These are phyloP conservation scores for Tephrocybe rancida DNA, from an alignment of 768 basidiomycete species.

Conservation along the genomic window DNA sequence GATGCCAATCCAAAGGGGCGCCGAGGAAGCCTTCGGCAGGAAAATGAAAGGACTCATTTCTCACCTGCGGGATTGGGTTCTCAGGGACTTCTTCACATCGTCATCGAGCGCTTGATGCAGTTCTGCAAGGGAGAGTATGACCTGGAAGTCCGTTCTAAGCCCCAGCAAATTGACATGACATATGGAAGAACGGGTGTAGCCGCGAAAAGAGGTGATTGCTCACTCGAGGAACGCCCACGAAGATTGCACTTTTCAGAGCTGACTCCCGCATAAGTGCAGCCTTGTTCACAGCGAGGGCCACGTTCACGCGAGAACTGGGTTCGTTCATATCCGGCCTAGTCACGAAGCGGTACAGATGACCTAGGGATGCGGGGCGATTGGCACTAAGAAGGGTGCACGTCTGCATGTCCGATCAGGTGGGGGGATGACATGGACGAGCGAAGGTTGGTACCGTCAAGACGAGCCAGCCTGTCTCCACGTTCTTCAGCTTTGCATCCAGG, in stretches of 20 bases:
- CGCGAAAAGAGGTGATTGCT: conserved; percentile 28
- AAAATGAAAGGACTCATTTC: conserved; percentile 14
- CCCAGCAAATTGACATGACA: conserved; percentile 10
- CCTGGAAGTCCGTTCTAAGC: conserved; percentile 44
- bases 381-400: conserved; percentile 83
- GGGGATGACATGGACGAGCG: conserved; percentile 7
- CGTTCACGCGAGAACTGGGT: conserved; percentile 39
- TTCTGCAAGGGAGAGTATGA: conserved; percentile 80
- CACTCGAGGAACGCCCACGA: conserved; percentile 86
- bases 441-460: conserved; percentile 61
- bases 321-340: conserved; percentile 48
- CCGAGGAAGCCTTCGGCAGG: conserved; percentile 15
- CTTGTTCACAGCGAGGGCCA: conserved; percentile 64
- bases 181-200: conserved; percentile 3
- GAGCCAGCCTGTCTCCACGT: conserved; percentile 79
- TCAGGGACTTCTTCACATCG: conserved; percentile 75
- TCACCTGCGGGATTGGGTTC: conserved; percentile 69
- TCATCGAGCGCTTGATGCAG: conserved; percentile 78
- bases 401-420: conserved; percentile 38
- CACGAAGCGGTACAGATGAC: conserved; percentile 80
- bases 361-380: conserved; percentile 79
- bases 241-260: conserved; percentile 86
- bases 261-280: conserved; percentile 90
- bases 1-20: conserved; percentile 16
- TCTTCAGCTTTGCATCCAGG: conserved; percentile 61